Evolutionary conservation across 345 rosid species (phyloP).

Genomic region (Syzygium oleosum): DNA sequence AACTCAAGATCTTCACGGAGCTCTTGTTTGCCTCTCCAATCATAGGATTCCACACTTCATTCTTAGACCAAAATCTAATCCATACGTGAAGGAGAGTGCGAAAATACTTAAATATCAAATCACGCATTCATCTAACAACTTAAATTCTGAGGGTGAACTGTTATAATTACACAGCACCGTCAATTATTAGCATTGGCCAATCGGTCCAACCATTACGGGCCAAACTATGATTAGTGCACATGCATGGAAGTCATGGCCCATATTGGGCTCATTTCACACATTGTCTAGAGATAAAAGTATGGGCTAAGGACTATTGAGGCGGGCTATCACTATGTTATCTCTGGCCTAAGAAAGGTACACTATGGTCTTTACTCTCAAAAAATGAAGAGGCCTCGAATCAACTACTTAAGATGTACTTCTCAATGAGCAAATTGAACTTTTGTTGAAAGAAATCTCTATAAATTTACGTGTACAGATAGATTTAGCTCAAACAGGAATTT

Average conservation of each 20-base stretch:
- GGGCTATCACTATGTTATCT: background rate
- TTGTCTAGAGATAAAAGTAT: background rate
- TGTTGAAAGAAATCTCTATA: background rate
- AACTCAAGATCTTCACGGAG: background rate
- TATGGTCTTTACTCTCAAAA: background rate
- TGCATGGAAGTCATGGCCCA: background rate
- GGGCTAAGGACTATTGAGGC: background rate
- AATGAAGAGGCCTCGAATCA: background rate
- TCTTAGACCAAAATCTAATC: background rate
- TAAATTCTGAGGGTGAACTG: background rate
- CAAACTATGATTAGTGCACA: background rate
- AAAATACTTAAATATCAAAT: background rate
- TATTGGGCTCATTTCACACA: background rate
- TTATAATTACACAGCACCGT: background rate
- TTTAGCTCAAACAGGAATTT: background rate
- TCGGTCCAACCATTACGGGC: background rate
- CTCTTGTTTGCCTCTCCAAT: background rate
- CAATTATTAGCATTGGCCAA: background rate
- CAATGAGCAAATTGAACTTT: background rate
- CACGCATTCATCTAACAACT: background rate
- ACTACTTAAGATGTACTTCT: background rate
- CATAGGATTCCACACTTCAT: accelerated
- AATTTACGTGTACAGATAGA: background rate
- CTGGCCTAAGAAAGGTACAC: background rate
- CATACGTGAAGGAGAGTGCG: background rate